A percentile compares a stretch with the other conserved stretches of the same genome.
phyloP scores from a whole-genome alignment of 1,139 yeast species.

The Blastobotrys malaysiensis region DNA sequence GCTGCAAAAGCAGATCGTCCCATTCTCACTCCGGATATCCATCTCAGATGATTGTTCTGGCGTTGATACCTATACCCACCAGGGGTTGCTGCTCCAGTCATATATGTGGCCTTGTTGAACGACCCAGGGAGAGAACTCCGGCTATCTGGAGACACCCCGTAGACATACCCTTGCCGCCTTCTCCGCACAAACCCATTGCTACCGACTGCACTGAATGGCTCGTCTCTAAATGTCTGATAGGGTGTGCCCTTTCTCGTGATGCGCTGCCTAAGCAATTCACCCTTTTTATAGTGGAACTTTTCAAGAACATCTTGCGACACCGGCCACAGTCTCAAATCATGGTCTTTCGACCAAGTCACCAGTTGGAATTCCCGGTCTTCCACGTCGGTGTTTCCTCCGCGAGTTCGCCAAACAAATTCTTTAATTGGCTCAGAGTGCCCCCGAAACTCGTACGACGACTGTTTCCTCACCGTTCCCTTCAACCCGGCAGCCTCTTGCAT shows the following conservation, averaged over 20 bases:
- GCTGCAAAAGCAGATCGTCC: slow-evolving; percentile 48
- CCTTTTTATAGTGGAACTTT: slow-evolving; percentile 49
- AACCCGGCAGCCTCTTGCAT: slow-evolving; percentile 45
- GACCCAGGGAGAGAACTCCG: not conserved
- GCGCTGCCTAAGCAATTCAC: slow-evolving; percentile 36
- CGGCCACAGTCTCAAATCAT: slow-evolving; percentile 81
- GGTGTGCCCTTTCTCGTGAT: slow-evolving; percentile 40
- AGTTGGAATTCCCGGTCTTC: slow-evolving; percentile 81
- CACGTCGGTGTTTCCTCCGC: slow-evolving; percentile 42
- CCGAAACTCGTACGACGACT: slow-evolving; percentile 57
- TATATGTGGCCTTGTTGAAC: not conserved
- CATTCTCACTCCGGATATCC: slow-evolving; percentile 90
- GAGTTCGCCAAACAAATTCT: slow-evolving; percentile 81
- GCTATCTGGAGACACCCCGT: not conserved
- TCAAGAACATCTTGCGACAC: slow-evolving; percentile 54
- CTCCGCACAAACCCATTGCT: not conserved
- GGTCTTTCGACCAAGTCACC: slow-evolving; percentile 92
- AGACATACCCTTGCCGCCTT: not conserved
- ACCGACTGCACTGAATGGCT: slow-evolving; percentile 34
- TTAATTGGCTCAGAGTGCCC: slow-evolving; percentile 84
- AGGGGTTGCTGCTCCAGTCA: not conserved
- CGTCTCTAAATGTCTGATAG: slow-evolving; percentile 47
- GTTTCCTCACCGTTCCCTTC: slow-evolving; percentile 31
- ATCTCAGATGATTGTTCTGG: slow-evolving; percentile 64
- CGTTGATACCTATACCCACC: not conserved